Percentiles rank a stretch among this genome's conserved stretches.
Evolutionary conservation across 164 flowering plant species (phyloP).

Genomic region (Nelumbo lutea): DNA sequence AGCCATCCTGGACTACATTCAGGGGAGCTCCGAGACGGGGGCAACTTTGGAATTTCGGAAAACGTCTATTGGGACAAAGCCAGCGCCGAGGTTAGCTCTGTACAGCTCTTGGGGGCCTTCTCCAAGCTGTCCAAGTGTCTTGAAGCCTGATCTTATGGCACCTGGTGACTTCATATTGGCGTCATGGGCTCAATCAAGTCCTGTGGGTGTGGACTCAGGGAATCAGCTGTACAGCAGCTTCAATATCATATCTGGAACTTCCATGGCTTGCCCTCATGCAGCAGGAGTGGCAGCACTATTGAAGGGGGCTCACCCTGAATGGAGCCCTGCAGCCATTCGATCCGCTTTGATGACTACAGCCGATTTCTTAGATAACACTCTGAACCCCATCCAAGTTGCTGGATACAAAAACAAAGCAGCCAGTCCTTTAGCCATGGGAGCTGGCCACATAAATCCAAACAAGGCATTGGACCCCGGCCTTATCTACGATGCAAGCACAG

Average conservation of each 20-base stretch:
- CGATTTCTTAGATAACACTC: conserved; percentile 33
- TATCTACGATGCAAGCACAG: conserved; percentile 33
- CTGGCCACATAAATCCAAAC: conserved; percentile 66
- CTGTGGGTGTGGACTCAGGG: conserved; percentile 9
- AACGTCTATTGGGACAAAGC: conserved; percentile 35
- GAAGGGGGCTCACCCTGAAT: conserved; percentile 50
- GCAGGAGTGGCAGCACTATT: conserved; percentile 61
- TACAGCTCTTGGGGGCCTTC: conserved; percentile 52
- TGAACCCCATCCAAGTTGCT: conserved; percentile 31
- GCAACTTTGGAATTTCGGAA: conserved; percentile 32
- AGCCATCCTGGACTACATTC: conserved; percentile 29
- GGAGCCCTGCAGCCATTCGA: conserved; percentile 71
- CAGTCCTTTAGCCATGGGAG: conserved; percentile 56
- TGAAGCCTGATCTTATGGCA: conserved; percentile 64
- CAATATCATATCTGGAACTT: conserved; percentile 59
- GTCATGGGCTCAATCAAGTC: conserved; percentile 37
- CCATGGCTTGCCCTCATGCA: conserved; percentile 73
- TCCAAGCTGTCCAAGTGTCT: conserved; percentile 33
- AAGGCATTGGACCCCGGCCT: conserved; percentile 72
- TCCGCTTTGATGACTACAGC: conserved; percentile 79
- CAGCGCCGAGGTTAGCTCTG: conserved; percentile 47
- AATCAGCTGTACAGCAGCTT: conserved; percentile 27
- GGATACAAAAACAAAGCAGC: conserved; percentile 27
- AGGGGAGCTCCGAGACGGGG: conserved; percentile 17
- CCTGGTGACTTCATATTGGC: conserved; percentile 53